Base-by-base conservation (phyloP, 1,284 basidiomycete genomes). In the Pyrrhoderma lamaoense region DNA sequence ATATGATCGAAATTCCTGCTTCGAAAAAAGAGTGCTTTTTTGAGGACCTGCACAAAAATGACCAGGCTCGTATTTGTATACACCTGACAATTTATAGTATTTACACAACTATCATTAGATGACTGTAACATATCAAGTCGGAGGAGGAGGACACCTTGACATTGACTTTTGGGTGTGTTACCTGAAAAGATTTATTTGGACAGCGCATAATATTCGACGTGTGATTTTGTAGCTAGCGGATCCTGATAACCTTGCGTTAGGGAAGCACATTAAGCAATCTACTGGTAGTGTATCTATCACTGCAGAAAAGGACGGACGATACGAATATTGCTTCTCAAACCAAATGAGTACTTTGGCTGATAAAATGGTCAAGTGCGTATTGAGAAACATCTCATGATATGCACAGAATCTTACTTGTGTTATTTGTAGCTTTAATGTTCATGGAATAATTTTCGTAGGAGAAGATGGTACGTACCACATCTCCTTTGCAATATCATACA, bases 121-220 rank as follows among this genome's bases (percentile, higher is more conserved):
- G 95, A 97, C 96, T 25, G 89, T 99, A 49, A 97, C 95, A 42
- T 99, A 97, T 68, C 95, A 99, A 77, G 95, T 99, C 9, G 93
- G 93, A 50, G 89, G 90, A 19, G 94, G 95, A 25, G 96, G 96
- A 1, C 89, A 97, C 62, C 72, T 99, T 49, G 96, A 99, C 67
- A 90, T 99, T 57, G 95, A 99, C 70, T 95, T 97, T 62, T 92
- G 84, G 81, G 90, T 96, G 59, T 58, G 76, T 71, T 18, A 22
- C 35, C 44, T 31, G 45, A 57, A 47, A 44, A 37, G 35, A 46
- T 47, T 2, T 11, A 1, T 31, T 21, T 48, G 22, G 22, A 5
- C 11, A 31, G 11, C n/a, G n/a, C 11, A 31, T 31, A 5, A 22
- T 22, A 5, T 40, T 40, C 38, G n/a, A 5, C 8, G 7, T 5